Percentiles rank a stretch among this genome's conserved stretches.
phyloP scores from a whole-genome alignment of 2,329 filamentous ascomycete species.

The Calycina herbarum region DNA sequence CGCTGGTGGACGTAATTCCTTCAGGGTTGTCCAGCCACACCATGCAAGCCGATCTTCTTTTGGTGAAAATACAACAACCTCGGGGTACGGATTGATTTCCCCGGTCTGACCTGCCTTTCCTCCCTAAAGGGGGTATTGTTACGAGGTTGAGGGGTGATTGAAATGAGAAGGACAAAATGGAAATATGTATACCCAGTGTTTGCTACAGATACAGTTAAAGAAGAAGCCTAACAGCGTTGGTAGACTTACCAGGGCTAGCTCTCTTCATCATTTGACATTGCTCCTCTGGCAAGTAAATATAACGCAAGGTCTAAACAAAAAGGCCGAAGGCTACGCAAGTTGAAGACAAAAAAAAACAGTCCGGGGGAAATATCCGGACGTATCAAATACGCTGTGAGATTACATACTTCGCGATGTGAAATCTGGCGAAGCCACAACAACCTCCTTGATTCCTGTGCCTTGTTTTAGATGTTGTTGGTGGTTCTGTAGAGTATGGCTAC shows the following conservation, averaged over 20 bases:
- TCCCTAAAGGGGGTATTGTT: neutral
- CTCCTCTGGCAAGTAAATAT: too few relatives aligned
- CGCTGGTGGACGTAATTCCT: neutral
- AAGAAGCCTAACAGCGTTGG: too few relatives aligned
- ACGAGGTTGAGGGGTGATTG: neutral
- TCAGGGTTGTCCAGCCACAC: neutral
- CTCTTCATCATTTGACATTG: too few relatives aligned
- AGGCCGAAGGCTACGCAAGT: neutral
- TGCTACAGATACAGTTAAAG: too few relatives aligned
- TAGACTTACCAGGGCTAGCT: too few relatives aligned
- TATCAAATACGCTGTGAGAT: neutral
- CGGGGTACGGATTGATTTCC: neutral
- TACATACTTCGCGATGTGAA: neutral
- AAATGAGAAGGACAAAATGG: too few relatives aligned
- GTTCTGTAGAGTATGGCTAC: too few relatives aligned
- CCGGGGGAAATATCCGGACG: neutral
- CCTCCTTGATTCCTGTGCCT: too few relatives aligned
- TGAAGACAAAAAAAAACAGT: neutral
- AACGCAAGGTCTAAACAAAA: neutral
- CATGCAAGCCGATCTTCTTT: neutral
- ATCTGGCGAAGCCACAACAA: too few relatives aligned
- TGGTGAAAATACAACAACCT: neutral
- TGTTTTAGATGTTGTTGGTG: too few relatives aligned
- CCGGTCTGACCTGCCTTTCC: neutral
- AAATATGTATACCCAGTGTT: too few relatives aligned